phyloP scores from a whole-genome alignment of 306 rosid species.

The Carpinus viminea region DNA sequence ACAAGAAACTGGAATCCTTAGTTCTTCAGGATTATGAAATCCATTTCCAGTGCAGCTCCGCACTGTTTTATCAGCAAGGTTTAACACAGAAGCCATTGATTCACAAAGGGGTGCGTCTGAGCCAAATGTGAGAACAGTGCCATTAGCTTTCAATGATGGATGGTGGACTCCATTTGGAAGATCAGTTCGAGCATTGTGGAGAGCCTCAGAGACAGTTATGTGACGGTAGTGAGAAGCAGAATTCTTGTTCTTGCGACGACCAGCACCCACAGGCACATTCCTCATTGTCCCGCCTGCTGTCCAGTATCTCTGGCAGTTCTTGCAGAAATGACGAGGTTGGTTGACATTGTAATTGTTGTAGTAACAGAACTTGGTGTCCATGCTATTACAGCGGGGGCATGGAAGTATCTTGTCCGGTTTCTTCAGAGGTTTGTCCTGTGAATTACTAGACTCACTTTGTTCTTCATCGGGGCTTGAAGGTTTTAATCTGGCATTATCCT shows the following conservation, averaged over 20 bases:
- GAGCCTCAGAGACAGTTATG: constrained; percentile 46
- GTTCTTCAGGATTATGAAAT: constrained; percentile 38
- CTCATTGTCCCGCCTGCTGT: constrained; percentile 91
- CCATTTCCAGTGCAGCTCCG: constrained; percentile 38
- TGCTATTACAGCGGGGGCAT: constrained; percentile 89
- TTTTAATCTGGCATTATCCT: constrained; percentile 45
- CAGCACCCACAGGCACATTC: constrained; percentile 82
- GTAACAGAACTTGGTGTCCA: constrained; percentile 89
- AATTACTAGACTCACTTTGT: constrained; percentile 48
- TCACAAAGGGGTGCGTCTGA: constrained; percentile 59
- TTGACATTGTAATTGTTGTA: constrained; percentile 81
- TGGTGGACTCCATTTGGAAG: constrained; percentile 40
- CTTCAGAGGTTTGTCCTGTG: constrained; percentile 53
- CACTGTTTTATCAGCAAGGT: constrained; percentile 44
- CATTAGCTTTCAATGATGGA: constrained; percentile 42
- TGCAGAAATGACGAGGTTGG: constrained; percentile 92
- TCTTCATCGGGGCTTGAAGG: constrained; percentile 43
- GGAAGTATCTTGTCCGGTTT: constrained; percentile 77
- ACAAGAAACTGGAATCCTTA: constrained; percentile 30
- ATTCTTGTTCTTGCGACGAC: constrained; percentile 84
- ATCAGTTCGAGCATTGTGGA: constrained; percentile 39
- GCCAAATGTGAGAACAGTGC: constrained; percentile 62
- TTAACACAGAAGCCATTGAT: constrained; percentile 63
- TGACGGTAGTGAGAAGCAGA: constrained; percentile 50
- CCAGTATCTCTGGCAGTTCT: constrained; percentile 93